Conservation (phyloP, 345 rosid species). For the Pseudoturritis turrita region DNA sequence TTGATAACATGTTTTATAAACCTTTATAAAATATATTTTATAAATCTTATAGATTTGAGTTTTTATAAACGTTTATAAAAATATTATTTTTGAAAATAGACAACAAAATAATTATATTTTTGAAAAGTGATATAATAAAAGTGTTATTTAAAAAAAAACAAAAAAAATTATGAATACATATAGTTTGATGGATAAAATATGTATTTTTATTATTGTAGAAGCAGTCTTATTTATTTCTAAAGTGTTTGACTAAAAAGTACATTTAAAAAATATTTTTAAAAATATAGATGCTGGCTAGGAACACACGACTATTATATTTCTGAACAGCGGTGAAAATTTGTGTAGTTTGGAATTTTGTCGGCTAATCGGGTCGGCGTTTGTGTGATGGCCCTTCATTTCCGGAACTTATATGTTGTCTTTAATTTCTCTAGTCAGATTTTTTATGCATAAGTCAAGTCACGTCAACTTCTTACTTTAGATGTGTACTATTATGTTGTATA, state of each 20-base stretch:
- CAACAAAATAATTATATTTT: too few species aligned
- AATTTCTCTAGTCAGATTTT: background rate
- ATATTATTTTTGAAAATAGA: too few species aligned
- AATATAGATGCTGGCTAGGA: background rate
- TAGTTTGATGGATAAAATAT: too few species aligned
- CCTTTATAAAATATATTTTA: too few species aligned
- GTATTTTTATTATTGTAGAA: too few species aligned
- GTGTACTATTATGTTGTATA: background rate
- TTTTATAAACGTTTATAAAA: too few species aligned
- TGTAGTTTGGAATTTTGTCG: background rate
- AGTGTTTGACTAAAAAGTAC: background rate
- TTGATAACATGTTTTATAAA: too few species aligned
- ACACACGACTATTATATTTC: background rate
- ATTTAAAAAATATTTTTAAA: background rate
- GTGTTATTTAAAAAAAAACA: too few species aligned
- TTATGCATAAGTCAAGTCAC: conserved; percentile 16
- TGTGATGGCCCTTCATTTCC: conserved; percentile 14
- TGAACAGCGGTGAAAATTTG: background rate
- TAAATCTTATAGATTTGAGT: too few species aligned
- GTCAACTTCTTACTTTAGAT: conserved; percentile 20
- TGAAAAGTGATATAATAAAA: too few species aligned
- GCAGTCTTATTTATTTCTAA: background rate
- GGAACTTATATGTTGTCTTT: background rate
- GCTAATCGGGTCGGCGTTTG: background rate
- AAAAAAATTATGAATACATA: too few species aligned